Conservation (phyloP, 805 yeast species). For the Yamadazyma sp. region DNA sequence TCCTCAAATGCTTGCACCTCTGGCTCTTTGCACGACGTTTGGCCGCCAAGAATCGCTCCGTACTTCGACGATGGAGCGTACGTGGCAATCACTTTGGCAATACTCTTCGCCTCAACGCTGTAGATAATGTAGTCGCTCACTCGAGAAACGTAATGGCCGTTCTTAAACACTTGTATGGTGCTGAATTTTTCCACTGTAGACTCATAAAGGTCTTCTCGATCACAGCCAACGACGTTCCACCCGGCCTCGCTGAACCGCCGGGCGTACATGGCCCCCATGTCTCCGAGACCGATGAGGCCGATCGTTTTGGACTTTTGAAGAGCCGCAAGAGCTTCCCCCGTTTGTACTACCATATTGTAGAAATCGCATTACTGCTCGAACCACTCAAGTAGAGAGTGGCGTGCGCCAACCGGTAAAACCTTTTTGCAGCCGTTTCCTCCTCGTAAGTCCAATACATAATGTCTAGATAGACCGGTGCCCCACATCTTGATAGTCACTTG, state of each 20-base stretch:
- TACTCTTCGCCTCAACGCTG: constrained; percentile 89
- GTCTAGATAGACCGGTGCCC: no score
- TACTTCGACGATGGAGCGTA: constrained; percentile 89
- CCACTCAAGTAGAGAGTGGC: no score
- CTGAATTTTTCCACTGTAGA: constrained; percentile 39
- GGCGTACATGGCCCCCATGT: constrained; percentile 93
- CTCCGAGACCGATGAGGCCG: constrained; percentile 95
- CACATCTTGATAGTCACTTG: no score
- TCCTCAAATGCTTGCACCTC: constrained; percentile 85
- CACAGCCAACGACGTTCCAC: constrained; percentile 89
- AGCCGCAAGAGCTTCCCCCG: constrained; percentile 13
- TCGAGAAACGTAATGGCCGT: constrained; percentile 85
- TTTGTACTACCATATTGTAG: constrained; percentile 58
- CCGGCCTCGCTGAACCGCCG: constrained; percentile 74
- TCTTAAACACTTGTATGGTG: constrained; percentile 56
- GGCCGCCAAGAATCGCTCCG: constrained; percentile 96
- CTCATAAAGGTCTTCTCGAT: constrained; percentile 64
- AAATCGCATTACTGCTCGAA: no score
- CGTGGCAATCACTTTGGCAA: constrained; percentile 63
- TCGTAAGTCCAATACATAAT: no score
- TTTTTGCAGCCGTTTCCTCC: no score
- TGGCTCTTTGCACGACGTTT: constrained; percentile 90
- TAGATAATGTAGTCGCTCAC: constrained; percentile 80
- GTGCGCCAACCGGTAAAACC: no score
- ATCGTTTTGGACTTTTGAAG: constrained; percentile 49